phyloP scores from a whole-genome alignment of 164 flowering plant genomes.

The Aristolochia contorta region DNA sequence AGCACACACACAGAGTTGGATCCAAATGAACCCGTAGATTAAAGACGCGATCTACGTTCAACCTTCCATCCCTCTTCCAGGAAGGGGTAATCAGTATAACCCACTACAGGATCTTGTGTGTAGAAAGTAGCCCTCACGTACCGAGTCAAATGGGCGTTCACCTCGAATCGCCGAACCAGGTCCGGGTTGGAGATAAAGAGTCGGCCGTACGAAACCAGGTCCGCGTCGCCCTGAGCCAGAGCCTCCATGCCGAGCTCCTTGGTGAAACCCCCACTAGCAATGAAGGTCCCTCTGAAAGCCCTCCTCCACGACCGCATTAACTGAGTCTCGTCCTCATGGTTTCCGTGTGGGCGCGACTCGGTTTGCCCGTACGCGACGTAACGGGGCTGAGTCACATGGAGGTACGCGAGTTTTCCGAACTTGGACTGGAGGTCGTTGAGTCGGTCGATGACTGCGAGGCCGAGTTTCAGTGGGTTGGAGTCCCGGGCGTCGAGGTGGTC shows the following conservation, averaged over 20 bases:
- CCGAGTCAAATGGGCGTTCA: conserved; percentile 23
- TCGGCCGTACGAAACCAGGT: conserved; percentile 32
- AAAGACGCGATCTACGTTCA: conserved; percentile 2
- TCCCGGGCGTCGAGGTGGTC: conserved; percentile 30
- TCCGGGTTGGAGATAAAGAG: conserved; percentile 37
- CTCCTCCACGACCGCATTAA: conserved; percentile 17
- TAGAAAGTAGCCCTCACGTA: conserved; percentile 30
- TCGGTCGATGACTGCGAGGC: conserved; percentile 16
- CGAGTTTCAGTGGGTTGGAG: conserved; percentile 25
- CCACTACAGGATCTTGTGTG: conserved; percentile 29
- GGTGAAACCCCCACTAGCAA: conserved; percentile 33
- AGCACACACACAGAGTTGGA: too few species aligned
- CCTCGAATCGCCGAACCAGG: conserved; percentile 20
- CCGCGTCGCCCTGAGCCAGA: conserved; percentile 26
- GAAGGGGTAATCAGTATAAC: conserved; percentile 37
- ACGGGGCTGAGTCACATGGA: conserved; percentile 32
- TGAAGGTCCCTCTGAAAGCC: conserved; percentile 25
- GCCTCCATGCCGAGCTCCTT: conserved; percentile 30
- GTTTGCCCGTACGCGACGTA: conserved; percentile 26
- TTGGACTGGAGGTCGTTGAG: conserved; percentile 19
- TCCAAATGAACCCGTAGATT: not conserved
- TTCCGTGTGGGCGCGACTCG: conserved; percentile 15
- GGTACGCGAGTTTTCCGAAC: conserved; percentile 21
- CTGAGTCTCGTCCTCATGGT: conserved; percentile 14
- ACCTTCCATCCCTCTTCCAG: conserved; percentile 6